phyloP scores from a whole-genome alignment of 1,284 basidiomycete genomes.

The Apiotrichum porosum region DNA sequence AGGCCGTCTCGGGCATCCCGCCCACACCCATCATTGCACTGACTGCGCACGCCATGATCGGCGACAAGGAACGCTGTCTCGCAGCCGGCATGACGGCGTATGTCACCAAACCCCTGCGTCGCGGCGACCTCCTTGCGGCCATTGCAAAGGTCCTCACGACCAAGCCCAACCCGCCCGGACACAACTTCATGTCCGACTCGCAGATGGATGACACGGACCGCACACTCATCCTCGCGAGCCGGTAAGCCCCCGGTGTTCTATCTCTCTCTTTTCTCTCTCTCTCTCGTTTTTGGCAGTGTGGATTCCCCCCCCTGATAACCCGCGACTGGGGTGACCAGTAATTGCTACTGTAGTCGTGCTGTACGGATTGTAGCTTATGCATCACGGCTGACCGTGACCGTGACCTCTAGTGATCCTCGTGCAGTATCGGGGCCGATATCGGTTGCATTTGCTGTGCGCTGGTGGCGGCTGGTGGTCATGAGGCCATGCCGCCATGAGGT shows the following conservation, averaged over 20 bases:
- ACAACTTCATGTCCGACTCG: conserved; percentile 7
- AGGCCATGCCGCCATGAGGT: too few relatives aligned
- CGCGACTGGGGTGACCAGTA: too few relatives aligned
- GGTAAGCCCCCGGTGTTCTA: not conserved
- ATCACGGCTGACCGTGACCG: too few relatives aligned
- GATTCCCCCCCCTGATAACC: too few relatives aligned
- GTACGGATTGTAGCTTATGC: not conserved
- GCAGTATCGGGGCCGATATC: too few relatives aligned
- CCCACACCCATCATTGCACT: conserved; percentile 91
- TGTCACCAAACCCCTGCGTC: conserved; percentile 26
- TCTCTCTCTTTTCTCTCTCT: not conserved
- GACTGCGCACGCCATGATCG: conserved; percentile 76
- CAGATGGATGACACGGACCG: conserved; percentile 10
- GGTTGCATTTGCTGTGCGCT: too few relatives aligned
- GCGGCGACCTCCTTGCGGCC: conserved; percentile 45
- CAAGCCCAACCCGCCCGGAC: conserved; percentile 10
- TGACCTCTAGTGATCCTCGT: too few relatives aligned
- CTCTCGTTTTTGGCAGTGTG: too few relatives aligned
- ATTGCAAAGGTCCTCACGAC: conserved; percentile 43
- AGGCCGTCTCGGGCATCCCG: conserved; percentile 65
- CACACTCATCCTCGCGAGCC: conserved; percentile 15
- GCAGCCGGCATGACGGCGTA: conserved; percentile 60
- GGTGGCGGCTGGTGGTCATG: too few relatives aligned
- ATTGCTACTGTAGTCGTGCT: not conserved
- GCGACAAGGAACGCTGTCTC: conserved; percentile 86